Percentiles rank a stretch among this genome's conserved stretches.
These are phyloP conservation scores for Fraxinus xanthoxyloides DNA, from an alignment of 305 asterid genomes.

Conservation along the genomic window DNA sequence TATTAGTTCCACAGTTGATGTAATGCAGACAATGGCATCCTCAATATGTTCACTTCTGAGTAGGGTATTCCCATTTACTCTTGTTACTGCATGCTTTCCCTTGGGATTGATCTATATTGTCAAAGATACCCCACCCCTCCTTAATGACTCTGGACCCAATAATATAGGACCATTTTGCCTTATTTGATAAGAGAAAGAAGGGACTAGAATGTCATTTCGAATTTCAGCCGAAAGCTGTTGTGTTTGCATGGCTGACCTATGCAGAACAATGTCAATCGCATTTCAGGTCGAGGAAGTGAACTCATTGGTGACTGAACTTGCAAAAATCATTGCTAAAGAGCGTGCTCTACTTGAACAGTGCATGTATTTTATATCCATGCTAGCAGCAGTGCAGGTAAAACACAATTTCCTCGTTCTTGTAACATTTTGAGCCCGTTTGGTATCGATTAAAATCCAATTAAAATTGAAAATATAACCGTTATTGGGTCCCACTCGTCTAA, in stretches of 20 bases:
- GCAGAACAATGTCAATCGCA: constrained; percentile 5
- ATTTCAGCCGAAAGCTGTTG: not conserved
- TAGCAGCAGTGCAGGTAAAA: constrained; percentile 74
- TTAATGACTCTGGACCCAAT: not conserved
- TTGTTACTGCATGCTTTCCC: not conserved
- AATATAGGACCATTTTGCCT: not conserved
- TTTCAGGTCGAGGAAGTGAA: constrained; percentile 76
- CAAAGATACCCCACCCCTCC: not conserved
- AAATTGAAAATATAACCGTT: too few relatives aligned
- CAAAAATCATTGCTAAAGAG: constrained; percentile 62
- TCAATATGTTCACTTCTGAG: constrained; percentile 55
- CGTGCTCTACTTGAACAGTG: constrained; percentile 67
- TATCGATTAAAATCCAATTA: too few relatives aligned
- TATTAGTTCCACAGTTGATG: constrained; percentile 66
- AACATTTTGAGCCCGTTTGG: too few relatives aligned
- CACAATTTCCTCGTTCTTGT: not conserved
- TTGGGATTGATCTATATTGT: not conserved
- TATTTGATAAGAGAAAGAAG: not conserved
- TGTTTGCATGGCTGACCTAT: not conserved
- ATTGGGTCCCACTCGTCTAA: too few relatives aligned
- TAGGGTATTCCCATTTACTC: constrained; percentile 44
- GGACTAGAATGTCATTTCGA: not conserved
- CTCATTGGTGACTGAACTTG: constrained; percentile 63
- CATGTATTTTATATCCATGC: constrained; percentile 54
- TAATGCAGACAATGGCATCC: constrained; percentile 69